Evolutionary conservation across 306 rosid species (phyloP).

Genomic region (Castanea sativa): DNA sequence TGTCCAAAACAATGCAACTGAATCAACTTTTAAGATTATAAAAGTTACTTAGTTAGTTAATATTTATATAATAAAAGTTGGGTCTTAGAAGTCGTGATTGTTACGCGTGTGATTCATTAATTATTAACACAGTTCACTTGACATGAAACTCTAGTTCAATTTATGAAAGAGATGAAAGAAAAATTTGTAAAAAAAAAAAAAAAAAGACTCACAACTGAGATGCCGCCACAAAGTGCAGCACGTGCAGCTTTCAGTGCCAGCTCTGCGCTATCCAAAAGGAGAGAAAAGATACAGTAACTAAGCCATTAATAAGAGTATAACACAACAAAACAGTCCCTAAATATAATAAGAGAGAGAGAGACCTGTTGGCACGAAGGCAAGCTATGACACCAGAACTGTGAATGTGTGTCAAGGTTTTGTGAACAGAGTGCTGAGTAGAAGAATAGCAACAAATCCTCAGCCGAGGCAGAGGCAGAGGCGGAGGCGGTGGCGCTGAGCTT

Average conservation of each 20-base stretch:
- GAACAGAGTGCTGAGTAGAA: conserved; percentile 36
- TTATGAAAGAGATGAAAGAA: not conserved
- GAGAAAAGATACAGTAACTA: conserved; percentile 19
- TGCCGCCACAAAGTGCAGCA: conserved; percentile 81
- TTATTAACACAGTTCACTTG: too few species aligned
- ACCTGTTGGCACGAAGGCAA: conserved; percentile 87
- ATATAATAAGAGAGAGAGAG: not conserved
- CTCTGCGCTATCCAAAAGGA: conserved; percentile 54
- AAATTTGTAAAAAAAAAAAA: conserved; percentile 4
- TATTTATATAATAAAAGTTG: too few species aligned
- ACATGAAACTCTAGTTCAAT: too few species aligned
- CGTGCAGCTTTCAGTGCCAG: conserved; percentile 80
- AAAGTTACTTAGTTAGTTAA: too few species aligned
- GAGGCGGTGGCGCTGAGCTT: not conserved
- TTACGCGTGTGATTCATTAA: too few species aligned
- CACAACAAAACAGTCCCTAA: not conserved
- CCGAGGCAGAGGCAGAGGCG: not conserved
- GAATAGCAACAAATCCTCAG: conserved; percentile 35
- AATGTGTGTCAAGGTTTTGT: conserved; percentile 49
- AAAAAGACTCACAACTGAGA: conserved; percentile 70
- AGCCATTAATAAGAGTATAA: not conserved
- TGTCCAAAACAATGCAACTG: conserved; percentile 5
- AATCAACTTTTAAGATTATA: conserved; percentile 5
- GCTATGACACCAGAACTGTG: conserved; percentile 79
- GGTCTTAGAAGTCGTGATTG: too few species aligned